Conservation (phyloP, 2,329 filamentous ascomycete genomes). For the Alternaria sp. region DNA sequence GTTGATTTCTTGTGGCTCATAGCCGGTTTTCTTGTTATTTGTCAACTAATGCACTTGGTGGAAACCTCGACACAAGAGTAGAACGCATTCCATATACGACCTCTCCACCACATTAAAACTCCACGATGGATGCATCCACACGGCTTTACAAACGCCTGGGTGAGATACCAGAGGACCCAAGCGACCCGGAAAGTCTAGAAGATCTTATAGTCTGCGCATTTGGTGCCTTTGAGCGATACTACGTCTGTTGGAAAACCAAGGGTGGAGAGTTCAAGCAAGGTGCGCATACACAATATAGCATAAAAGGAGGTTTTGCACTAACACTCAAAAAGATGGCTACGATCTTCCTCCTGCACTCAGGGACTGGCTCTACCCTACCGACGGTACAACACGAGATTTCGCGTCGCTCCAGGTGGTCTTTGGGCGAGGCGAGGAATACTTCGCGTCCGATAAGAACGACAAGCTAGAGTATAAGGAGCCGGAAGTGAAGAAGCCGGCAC, state of each 20-base stretch:
- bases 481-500: slow-evolving; percentile 31
- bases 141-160: slow-evolving; percentile 45
- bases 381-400: slow-evolving; percentile 45
- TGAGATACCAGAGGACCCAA: slow-evolving; percentile 43
- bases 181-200: slow-evolving; percentile 47
- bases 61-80: not conserved
- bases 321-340: slow-evolving; percentile 40
- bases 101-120: not conserved
- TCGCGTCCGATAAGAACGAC: slow-evolving; percentile 51
- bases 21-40: not conserved
- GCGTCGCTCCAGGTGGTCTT: slow-evolving; percentile 51
- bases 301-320: not conserved
- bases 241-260: slow-evolving; percentile 52
- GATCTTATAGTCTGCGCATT: slow-evolving; percentile 52
- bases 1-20: not conserved
- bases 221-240: slow-evolving; percentile 53
- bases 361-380: slow-evolving; percentile 48
- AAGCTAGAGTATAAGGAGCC: slow-evolving; percentile 51
- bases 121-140: slow-evolving; percentile 42
- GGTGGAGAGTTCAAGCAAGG: slow-evolving; percentile 50
- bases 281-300: slow-evolving; percentile 16
- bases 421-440: slow-evolving; percentile 52
- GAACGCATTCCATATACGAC: not conserved
- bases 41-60: not conserved
- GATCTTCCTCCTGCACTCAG: slow-evolving; percentile 46